Conservation (phyloP, 1,284 basidiomycete species). For the Peniophora sp. region DNA sequence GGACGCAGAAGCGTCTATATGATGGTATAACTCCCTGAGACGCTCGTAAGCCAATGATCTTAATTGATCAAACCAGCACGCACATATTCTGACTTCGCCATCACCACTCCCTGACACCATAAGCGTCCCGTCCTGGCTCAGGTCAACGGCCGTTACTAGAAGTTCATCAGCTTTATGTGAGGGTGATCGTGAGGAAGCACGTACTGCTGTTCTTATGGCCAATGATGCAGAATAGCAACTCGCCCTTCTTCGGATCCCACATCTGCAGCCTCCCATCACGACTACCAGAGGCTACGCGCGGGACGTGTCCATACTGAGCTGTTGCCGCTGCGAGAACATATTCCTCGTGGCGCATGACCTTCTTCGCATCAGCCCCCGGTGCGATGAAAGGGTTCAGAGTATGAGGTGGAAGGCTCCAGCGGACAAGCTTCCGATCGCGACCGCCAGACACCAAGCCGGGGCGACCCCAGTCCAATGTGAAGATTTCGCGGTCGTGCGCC, state of each 20-base stretch:
- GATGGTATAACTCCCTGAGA: constrained; percentile 7
- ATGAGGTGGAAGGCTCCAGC: constrained; percentile 46
- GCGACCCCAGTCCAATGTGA: constrained; percentile 26
- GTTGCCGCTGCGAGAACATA: constrained; percentile 78
- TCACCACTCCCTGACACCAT: constrained; percentile 87
- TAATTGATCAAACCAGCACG: constrained; percentile 15
- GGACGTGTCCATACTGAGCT: constrained; percentile 64
- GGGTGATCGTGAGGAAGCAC: constrained; percentile 12
- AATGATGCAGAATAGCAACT: constrained; percentile 79
- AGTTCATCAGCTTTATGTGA: not conserved
- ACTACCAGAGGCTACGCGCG: constrained; percentile 83
- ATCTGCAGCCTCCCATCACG: constrained; percentile 88
- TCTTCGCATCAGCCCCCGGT: not conserved
- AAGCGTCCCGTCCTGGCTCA: constrained; percentile 67
- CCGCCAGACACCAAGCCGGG: constrained; percentile 75
- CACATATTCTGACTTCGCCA: constrained; percentile 77
- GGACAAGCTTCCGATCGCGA: constrained; percentile 82
- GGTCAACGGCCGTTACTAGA: constrained; percentile 77
- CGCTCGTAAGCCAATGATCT: not conserved
- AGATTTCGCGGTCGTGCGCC: constrained; percentile 28
- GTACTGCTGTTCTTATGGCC: constrained; percentile 83
- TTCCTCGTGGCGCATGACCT: constrained; percentile 30
- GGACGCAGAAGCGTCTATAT: not conserved
- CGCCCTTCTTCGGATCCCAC: constrained; percentile 74
- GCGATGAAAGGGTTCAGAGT: constrained; percentile 20